Evolutionary conservation across 495 filamentous ascomycete species (phyloP).

Genomic region (Glarea lozoyensis): DNA sequence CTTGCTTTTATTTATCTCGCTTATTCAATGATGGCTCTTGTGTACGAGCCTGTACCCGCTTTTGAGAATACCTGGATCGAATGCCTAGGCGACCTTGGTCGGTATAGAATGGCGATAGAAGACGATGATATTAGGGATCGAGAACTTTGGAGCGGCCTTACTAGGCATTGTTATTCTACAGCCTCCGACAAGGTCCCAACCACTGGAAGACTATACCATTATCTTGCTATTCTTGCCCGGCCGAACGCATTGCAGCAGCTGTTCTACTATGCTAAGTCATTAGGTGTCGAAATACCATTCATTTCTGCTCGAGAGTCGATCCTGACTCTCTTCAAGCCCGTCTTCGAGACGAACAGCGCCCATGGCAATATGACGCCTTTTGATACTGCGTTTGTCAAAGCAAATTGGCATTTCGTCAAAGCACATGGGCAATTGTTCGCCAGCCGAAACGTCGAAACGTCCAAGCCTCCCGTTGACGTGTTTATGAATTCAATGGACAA

Average conservation of each 20-base stretch:
- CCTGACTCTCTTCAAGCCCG: constrained; percentile 12
- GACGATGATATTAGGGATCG: constrained; percentile 58
- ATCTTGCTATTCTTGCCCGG: constrained; percentile 69
- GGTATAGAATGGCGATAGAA: constrained; percentile 62
- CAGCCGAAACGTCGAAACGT: constrained; percentile 33
- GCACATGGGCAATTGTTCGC: constrained; percentile 61
- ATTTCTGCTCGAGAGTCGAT: constrained; percentile 12
- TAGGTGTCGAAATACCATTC: constrained; percentile 15
- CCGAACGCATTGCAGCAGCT: constrained; percentile 66
- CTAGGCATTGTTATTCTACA: constrained; percentile 69
- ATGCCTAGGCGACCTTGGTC: constrained; percentile 68
- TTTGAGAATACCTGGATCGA: constrained; percentile 87
- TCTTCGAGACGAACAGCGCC: not conserved
- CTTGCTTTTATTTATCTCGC: no score
- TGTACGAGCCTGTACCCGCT: constrained; percentile 61
- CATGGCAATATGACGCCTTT: constrained; percentile 18
- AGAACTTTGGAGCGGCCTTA: constrained; percentile 67
- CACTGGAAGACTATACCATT: constrained; percentile 71
- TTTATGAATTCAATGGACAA: constrained; percentile 46
- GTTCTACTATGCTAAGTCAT: constrained; percentile 52
- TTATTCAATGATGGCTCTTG: constrained; percentile 71
- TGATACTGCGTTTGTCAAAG: constrained; percentile 33
- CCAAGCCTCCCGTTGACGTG: constrained; percentile 32
- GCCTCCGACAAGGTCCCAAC: constrained; percentile 60
- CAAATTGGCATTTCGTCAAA: no score